Conservation (phyloP, 1,284 basidiomycete species). For the Ceratobasidium sp. region DNA sequence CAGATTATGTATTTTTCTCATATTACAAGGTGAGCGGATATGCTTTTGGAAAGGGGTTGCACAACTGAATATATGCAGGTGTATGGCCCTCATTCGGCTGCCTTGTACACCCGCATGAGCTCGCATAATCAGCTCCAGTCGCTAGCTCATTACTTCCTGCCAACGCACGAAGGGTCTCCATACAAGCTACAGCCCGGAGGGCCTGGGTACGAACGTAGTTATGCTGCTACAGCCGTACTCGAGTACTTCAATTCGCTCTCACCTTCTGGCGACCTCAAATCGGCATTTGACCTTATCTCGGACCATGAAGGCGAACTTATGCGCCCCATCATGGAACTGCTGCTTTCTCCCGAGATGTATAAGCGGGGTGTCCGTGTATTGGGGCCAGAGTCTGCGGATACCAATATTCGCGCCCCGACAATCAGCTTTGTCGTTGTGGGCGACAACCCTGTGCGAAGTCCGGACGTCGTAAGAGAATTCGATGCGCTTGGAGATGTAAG, state of each 20-base stretch:
- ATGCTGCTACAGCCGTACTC: conserved; percentile 64
- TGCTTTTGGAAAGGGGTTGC: not conserved
- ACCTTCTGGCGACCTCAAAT: conserved; percentile 44
- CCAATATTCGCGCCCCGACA: conserved; percentile 65
- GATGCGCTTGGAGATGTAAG: conserved; percentile 65
- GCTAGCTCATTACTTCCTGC: conserved; percentile 74
- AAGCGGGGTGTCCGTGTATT: conserved; percentile 69
- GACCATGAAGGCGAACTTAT: conserved; percentile 57
- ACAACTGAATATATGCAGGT: conserved; percentile 53
- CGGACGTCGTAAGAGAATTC: conserved; percentile 60
- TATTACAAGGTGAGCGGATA: conserved; percentile 70
- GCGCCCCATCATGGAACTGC: conserved; percentile 53
- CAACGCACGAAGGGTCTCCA: conserved; percentile 50
- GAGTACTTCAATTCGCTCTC: conserved; percentile 70
- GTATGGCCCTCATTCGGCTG: conserved; percentile 75
- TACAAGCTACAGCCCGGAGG: conserved; percentile 76
- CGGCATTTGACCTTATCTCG: conserved; percentile 51
- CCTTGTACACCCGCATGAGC: conserved; percentile 62
- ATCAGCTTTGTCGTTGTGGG: conserved; percentile 70
- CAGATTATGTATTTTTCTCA: conserved; percentile 74
- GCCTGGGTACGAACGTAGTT: conserved; percentile 73
- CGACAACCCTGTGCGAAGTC: conserved; percentile 55
- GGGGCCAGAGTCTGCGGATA: conserved; percentile 56
- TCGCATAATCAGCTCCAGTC: conserved; percentile 58
- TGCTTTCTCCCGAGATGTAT: conserved; percentile 52